Evolutionary conservation across 129 eudicot species (phyloP).

Genomic region (Ambrosia trifida): DNA sequence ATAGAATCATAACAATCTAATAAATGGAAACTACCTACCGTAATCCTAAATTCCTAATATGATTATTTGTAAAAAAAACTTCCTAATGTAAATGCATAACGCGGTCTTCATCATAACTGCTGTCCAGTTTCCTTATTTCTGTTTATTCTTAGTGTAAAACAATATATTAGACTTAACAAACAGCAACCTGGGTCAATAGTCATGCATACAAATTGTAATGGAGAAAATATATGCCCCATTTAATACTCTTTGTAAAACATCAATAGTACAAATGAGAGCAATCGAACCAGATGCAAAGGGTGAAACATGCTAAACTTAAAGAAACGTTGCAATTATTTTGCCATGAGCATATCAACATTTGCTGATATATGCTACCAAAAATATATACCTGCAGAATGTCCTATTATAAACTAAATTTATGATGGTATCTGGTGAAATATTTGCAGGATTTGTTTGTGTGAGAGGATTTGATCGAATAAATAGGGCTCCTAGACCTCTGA

Average conservation of each 20-base stretch:
- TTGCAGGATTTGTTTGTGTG: slow-evolving; percentile 91
- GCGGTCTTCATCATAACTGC: not conserved
- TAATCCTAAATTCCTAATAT: slow-evolving; percentile 9
- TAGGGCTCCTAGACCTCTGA: slow-evolving; percentile 76
- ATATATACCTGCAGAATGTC: not conserved
- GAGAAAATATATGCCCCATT: not conserved
- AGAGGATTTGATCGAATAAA: slow-evolving; percentile 74
- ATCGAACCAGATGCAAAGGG: not conserved
- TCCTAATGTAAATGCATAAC: slow-evolving; percentile 8
- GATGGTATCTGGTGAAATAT: not conserved
- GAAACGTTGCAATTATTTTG: not conserved
- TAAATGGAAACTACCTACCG: slow-evolving; percentile 11
- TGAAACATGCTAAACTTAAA: not conserved
- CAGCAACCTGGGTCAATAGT: not conserved
- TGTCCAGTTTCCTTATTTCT: slow-evolving; percentile 14
- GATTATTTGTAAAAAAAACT: slow-evolving; percentile 15
- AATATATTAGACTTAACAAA: slow-evolving; percentile 3
- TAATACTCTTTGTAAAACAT: not conserved
- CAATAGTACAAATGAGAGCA: not conserved
- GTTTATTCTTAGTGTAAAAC: not conserved
- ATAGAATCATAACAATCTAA: slow-evolving; percentile 10
- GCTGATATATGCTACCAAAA: not conserved
- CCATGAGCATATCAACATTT: slow-evolving; percentile 5
- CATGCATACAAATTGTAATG: not conserved
- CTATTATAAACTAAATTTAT: slow-evolving; percentile 1